phyloP scores from a whole-genome alignment of 228 moss, liverwort and hornwort species.

The Sphagnum fallax region DNA sequence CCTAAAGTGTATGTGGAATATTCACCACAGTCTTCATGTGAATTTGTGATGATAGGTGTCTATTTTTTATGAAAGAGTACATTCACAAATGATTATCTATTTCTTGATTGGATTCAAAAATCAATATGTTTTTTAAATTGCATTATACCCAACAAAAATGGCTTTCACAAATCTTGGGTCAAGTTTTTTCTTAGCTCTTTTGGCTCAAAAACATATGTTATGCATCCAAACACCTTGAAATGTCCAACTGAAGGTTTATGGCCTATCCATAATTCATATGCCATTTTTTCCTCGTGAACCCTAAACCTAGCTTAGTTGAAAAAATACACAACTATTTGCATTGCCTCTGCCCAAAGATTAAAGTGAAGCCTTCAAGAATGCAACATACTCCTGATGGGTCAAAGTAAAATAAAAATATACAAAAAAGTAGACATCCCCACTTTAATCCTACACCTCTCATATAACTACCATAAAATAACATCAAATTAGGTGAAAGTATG shows the following conservation, averaged over 20 bases:
- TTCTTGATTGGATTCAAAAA: neutral
- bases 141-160: neutral
- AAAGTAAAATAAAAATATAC: too few relatives aligned
- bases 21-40: too few relatives aligned
- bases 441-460: too few relatives aligned
- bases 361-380: neutral
- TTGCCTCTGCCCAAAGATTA: constrained; percentile 1
- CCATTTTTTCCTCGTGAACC: neutral
- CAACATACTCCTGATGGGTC: constrained; percentile 2
- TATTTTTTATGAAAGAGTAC: neutral
- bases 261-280: neutral
- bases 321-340: neutral
- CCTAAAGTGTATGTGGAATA: too few relatives aligned
- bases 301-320: neutral
- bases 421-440: too few relatives aligned
- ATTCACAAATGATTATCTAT: neutral
- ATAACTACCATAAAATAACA: too few relatives aligned
- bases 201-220: neutral
- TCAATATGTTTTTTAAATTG: neutral
- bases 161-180: neutral
- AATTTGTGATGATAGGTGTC: too few relatives aligned
- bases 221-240: neutral
- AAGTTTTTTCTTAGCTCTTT: neutral
- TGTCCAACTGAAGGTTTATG: neutral
- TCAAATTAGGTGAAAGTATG: too few relatives aligned